Evolutionary conservation across 768 basidiomycete species (phyloP), one percentile per base, ranked within the genome.

Genomic region (Pulveroboletus sp.): DNA sequence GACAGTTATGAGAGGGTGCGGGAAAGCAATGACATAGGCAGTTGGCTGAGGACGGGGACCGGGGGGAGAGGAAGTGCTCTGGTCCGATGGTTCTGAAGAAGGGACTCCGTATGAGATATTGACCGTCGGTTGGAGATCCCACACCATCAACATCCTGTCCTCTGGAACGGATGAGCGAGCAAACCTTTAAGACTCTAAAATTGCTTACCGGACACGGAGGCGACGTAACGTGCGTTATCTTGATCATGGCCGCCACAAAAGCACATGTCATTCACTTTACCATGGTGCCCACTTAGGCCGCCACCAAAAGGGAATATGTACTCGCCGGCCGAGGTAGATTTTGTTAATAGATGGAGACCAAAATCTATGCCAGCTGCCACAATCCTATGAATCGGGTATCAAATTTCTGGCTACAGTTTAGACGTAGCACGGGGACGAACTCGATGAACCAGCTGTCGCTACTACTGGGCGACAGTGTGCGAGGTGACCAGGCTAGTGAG

Each of bases 131-230:
- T 77, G 72, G n/a, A 92, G 75, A 67, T 91, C 88, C 89, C 89
- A 91, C 7, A 91, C 81, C 81, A 89, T 85, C 35, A 89, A 76
- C 78, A 86, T 85, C 63, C 81, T 86, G 69, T 91, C 89, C 57
- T 89, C 88, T 88, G 54, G 6, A 37, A 31, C 41, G 33, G 14
- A 37, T 54, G 39, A 55, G 49, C 24, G 45, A 32, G 26, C 24
- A 2, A 52, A 26, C 28, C 11, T 21, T 27, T 40, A 24, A 47
- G 28, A 37, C 11, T 31, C 15, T 24, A 1, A 28, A 18, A 11
- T 37, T 14, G 45, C 69, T 50, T 60, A 82, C 89, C 88, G 49
- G 89, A 88, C 27, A 89, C 85, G 9, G 88, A 87, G 8, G 86
- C 89, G 51, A 92, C 78, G 67, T 90, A 89, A 55, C 86, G 77